Base-by-base conservation (phyloP, 768 basidiomycete species). In the Hygrophorus pudorinus region DNA sequence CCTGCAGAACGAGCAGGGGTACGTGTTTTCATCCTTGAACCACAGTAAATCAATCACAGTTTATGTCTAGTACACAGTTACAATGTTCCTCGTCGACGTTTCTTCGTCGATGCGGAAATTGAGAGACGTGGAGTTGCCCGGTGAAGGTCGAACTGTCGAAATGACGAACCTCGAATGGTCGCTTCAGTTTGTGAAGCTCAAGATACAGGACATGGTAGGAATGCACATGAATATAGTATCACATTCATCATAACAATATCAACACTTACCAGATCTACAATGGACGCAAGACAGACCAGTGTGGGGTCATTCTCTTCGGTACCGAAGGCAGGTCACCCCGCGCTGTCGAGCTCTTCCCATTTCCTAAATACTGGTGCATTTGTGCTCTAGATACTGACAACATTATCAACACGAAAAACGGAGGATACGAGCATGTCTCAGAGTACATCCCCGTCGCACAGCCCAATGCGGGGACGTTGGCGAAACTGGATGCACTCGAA, bases 271-370 rank as follows among this genome's bases (percentile, higher is more conserved):
- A 98, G 93, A 91, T 97, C 51, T 91, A 81, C 57, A 79, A 85
- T 51, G 86, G 83, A 11, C 73, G 93, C 33, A 96, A 94, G 67
- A 97, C 93, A 8, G 93, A 94, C 56, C 81, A 89, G 56, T 89
- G 90, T 57, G 88, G 90, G n/a, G 76, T 97, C 21, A 73, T 96
- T 38, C 63, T 82, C 2, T 91, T 90, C 55, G 93, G 89, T n/a
- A 78, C 83, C 2, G 79, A 88, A 60, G 76, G 90, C 71, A 51
- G 36, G 46, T n/a, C 10, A 11, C 9, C 17, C 9, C 17, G 8
- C 33, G 2, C 18, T 5, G 9, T 24, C 16, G 12, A 14, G 6
- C n/a, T 27, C 35, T 20, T 11, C 16, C 17, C 36, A 7, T 17
- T 41, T 9, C n/a, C n/a, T n/a, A n/a, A n/a, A n/a, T n/a, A n/a